Conservation (phyloP, 352 stramenopile species). For the Globisporangium carolinianum region DNA sequence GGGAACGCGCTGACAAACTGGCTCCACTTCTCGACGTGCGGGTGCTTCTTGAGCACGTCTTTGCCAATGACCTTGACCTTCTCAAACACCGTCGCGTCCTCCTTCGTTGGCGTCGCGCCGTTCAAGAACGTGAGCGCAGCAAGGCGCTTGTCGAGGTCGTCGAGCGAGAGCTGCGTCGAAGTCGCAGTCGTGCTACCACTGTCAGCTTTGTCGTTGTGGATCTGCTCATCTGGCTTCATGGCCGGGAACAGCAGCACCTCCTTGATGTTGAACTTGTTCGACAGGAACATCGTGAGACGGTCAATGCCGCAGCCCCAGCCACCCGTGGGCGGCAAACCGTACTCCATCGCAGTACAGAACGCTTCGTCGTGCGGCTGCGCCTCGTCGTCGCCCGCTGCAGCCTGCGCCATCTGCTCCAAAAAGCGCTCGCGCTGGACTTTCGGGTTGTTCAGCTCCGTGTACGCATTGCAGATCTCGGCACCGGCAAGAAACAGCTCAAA, state of each 20-base stretch:
- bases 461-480: slow-evolving; percentile 97
- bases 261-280: slow-evolving; percentile 93
- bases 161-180: slow-evolving; percentile 17
- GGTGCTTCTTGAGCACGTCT: slow-evolving; percentile 66
- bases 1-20: slow-evolving; percentile 71
- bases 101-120: slow-evolving; percentile 61
- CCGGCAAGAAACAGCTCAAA: slow-evolving; percentile 98
- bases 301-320: slow-evolving; percentile 98
- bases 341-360: slow-evolving; percentile 93
- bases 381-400: slow-evolving; percentile 75
- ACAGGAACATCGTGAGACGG: slow-evolving; percentile 96
- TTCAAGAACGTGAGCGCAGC: slow-evolving; percentile 55
- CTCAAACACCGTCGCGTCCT: slow-evolving; percentile 58
- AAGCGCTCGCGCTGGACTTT: slow-evolving; percentile 83
- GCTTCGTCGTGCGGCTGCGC: slow-evolving; percentile 93
- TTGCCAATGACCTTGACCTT: slow-evolving; percentile 73
- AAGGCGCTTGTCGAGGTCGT: slow-evolving; percentile 64
- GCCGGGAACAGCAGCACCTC: slow-evolving; percentile 99
- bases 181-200: neutral
- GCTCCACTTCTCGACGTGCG: slow-evolving; percentile 70
- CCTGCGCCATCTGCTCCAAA: slow-evolving; percentile 76
- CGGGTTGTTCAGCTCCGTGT: slow-evolving; percentile 98
- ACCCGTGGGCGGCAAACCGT: slow-evolving; percentile 96
- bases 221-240: slow-evolving; percentile 96
- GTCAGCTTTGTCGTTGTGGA: slow-evolving; percentile 10